Conservation (phyloP, 2,329 filamentous ascomycete genomes). For the Eutypella sp. region DNA sequence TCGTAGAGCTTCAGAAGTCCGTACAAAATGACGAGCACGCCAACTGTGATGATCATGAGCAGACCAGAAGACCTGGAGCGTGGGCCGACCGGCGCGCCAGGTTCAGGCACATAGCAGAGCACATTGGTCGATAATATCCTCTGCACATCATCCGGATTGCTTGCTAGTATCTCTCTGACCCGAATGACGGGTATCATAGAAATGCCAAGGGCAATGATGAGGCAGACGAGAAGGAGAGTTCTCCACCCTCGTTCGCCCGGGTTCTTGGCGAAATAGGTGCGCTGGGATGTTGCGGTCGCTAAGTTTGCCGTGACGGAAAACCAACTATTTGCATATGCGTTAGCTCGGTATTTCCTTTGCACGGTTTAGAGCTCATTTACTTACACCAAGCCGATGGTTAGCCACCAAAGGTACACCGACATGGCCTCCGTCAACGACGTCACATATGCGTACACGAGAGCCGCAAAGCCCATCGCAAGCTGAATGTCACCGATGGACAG, state of each 20-base stretch:
- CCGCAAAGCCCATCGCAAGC: constrained; percentile 18
- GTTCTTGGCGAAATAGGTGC: constrained; percentile 13
- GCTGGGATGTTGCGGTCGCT: constrained; percentile 15
- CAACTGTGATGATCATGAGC: constrained; percentile 10
- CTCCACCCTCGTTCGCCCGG: constrained; percentile 17
- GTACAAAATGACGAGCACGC: constrained; percentile 4
- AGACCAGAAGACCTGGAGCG: constrained; percentile 8
- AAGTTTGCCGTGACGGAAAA: constrained; percentile 21
- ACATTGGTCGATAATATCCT: constrained; percentile 14
- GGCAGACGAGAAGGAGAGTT: constrained; percentile 12
- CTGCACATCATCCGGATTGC: constrained; percentile 8
- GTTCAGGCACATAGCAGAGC: constrained; percentile 18
- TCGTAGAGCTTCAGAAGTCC: constrained; percentile 13
- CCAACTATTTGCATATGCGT: constrained; percentile 12
- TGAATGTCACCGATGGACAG: constrained; percentile 17
- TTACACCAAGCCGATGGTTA: constrained; percentile 18
- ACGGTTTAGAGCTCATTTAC: no score
- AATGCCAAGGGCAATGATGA: constrained; percentile 14
- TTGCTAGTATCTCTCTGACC: constrained; percentile 13
- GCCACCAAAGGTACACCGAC: constrained; percentile 22
- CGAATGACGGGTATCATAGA: constrained; percentile 20
- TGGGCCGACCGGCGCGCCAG: constrained; percentile 9
- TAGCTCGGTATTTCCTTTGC: no score
- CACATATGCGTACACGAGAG: constrained; percentile 17
- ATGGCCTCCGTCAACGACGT: constrained; percentile 13